phyloP scores from a whole-genome alignment of 2,329 filamentous ascomycete species.

The Xylaria sp. region DNA sequence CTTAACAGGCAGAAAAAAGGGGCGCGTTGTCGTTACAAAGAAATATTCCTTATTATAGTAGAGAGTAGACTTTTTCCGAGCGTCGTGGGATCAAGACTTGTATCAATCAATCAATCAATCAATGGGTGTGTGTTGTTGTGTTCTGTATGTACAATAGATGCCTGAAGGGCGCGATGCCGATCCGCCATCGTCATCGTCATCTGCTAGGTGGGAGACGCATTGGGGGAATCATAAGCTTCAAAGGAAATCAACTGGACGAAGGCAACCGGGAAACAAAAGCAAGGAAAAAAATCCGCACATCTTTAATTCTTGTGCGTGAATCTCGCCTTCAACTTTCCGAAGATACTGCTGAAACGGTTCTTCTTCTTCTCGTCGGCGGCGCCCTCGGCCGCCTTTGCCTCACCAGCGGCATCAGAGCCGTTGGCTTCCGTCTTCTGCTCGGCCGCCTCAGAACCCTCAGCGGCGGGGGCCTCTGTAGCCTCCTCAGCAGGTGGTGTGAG shows the following conservation, averaged over 20 bases:
- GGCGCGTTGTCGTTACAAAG: neutral
- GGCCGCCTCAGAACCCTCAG: conserved; percentile 5
- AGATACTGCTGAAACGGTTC: conserved; percentile 57
- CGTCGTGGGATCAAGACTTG: conserved; percentile 8
- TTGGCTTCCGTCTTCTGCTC: conserved; percentile 21
- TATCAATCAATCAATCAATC: conserved; percentile 15
- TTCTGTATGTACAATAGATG: conserved; percentile 26
- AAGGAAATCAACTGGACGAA: conserved; percentile 20
- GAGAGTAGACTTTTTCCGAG: neutral
- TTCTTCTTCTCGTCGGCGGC: conserved; percentile 54
- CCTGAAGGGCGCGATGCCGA: conserved; percentile 19
- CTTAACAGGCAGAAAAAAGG: neutral
- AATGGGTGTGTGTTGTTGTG: neutral
- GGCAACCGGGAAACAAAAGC: conserved; percentile 12
- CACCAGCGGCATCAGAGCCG: conserved; percentile 20
- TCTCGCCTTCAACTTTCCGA: conserved; percentile 52
- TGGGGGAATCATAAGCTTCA: conserved; percentile 31
- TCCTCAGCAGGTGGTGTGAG: conserved; percentile 2
- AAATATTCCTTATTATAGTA: neutral
- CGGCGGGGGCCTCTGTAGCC: conserved; percentile 7
- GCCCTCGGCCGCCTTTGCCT: conserved; percentile 28
- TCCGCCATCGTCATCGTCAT: conserved; percentile 18
- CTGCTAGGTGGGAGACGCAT: conserved; percentile 24
- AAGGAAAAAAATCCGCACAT: conserved; percentile 13
- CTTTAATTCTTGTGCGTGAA: conserved; percentile 31